A percentile compares a stretch with the other conserved stretches of the same genome.
Conservation (phyloP, 2,329 filamentous ascomycete species). For the Nothophaeocryptopus gaeumannii region DNA sequence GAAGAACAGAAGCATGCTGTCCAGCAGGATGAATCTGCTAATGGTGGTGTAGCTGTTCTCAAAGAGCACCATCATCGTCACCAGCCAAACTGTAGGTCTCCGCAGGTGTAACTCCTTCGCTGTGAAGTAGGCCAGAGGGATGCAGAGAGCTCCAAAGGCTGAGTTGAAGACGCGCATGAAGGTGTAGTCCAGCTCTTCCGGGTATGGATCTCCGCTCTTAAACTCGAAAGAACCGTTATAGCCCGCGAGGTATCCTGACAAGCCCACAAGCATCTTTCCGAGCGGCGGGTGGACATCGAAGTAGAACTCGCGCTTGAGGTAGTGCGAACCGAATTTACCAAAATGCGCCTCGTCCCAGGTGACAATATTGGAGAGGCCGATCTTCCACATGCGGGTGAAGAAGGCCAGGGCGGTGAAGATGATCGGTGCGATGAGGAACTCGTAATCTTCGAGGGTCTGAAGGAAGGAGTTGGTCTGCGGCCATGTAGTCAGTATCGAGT, state of each 20-base stretch:
- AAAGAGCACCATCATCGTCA: slow-evolving; percentile 94
- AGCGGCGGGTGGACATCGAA: slow-evolving; percentile 96
- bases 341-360: slow-evolving; percentile 80
- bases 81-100: slow-evolving; percentile 85
- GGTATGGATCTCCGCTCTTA: slow-evolving; percentile 96
- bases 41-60: slow-evolving; percentile 99
- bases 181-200: slow-evolving; percentile 89
- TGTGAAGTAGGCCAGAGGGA: slow-evolving; percentile 93
- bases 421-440: slow-evolving; percentile 62
- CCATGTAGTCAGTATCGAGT: background rate
- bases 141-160: slow-evolving; percentile 85
- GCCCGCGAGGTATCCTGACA: slow-evolving; percentile 92
- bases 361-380: slow-evolving; percentile 67
- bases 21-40: slow-evolving; percentile 94
- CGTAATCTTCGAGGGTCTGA: slow-evolving; percentile 61
- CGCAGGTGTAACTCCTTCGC: slow-evolving; percentile 85
- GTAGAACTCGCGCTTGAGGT: slow-evolving; percentile 98
- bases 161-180: slow-evolving; percentile 99
- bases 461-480: slow-evolving; percentile 54
- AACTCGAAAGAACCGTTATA: slow-evolving; percentile 99
- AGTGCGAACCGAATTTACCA: slow-evolving; percentile 97
- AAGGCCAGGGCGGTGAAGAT: slow-evolving; percentile 62
- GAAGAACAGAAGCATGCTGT: slow-evolving; percentile 98
- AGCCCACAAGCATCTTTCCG: slow-evolving; percentile 95
- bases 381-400: slow-evolving; percentile 67